A percentile compares a stretch with the other conserved stretches of the same genome.
phyloP scores from a whole-genome alignment of 352 stramenopile species.

The Globisporangium spiculum region DNA sequence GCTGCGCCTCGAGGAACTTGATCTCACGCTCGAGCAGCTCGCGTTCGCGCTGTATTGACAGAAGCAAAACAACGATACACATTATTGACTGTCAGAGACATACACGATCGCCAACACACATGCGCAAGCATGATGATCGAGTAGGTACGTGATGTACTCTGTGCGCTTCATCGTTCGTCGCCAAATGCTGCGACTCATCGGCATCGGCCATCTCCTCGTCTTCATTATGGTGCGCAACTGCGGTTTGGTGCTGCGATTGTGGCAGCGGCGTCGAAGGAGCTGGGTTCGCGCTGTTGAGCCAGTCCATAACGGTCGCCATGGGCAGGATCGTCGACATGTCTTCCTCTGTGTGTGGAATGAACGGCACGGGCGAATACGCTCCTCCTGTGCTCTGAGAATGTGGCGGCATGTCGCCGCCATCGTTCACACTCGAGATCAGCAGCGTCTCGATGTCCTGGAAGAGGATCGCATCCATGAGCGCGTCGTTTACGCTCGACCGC shows the following conservation, averaged over 20 bases:
- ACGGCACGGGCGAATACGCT: slow-evolving; percentile 2
- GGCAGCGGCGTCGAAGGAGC: background rate
- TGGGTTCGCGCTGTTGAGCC: background rate
- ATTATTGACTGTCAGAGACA: background rate
- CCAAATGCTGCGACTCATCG: background rate
- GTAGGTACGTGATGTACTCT: background rate
- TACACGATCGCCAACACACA: background rate
- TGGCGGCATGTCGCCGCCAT: background rate
- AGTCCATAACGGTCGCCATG: slow-evolving; percentile 6
- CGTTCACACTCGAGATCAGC: background rate
- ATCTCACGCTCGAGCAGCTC: slow-evolving; percentile 46
- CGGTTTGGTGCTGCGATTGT: background rate
- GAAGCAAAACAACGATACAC: too few relatives aligned
- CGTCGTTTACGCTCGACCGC: slow-evolving; percentile 4
- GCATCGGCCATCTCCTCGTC: background rate
- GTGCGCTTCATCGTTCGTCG: background rate
- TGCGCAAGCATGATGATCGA: background rate
- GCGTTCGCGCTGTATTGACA: slow-evolving; percentile 1
- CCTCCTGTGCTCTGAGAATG: background rate
- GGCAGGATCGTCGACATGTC: background rate
- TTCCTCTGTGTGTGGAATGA: background rate
- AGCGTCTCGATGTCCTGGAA: slow-evolving; percentile 18
- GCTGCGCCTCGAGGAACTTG: slow-evolving; percentile 55
- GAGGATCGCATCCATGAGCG: slow-evolving; percentile 15
- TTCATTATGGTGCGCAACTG: background rate